Percentiles rank a stretch among this genome's conserved stretches.
Evolutionary conservation across 257 asterid species (phyloP).

Genomic region (Solanum corneliomulleri): DNA sequence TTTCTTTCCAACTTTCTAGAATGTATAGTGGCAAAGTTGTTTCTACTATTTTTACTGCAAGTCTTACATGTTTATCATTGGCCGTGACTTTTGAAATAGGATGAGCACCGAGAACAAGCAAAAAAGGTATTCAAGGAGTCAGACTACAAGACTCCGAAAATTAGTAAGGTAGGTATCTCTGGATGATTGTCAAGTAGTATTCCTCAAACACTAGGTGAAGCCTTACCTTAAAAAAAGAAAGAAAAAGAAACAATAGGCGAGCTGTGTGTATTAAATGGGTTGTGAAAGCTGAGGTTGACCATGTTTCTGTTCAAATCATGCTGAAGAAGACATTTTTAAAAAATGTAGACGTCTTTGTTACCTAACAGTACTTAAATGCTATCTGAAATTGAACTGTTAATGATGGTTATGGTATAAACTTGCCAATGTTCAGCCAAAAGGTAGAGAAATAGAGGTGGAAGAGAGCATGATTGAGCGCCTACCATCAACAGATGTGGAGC

Average conservation of each 20-base stretch:
- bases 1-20: neutral
- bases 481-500: slow-evolving; percentile 13
- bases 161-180: slow-evolving; percentile 3
- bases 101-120: slow-evolving; percentile 3
- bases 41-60: neutral
- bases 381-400: neutral
- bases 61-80: neutral
- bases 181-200: neutral
- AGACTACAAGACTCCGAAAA: neutral
- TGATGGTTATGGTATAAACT: neutral
- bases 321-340: neutral
- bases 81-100: slow-evolving; percentile 8
- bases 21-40: neutral
- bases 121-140: neutral
- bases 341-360: neutral
- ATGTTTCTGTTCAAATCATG: neutral
- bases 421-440: slow-evolving; percentile 20
- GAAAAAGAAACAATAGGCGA: neutral
- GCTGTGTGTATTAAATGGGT: neutral
- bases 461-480: slow-evolving; percentile 14
- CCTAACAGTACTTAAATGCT: neutral
- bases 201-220: neutral
- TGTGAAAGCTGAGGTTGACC: neutral
- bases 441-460: slow-evolving; percentile 20
- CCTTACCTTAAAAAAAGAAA: neutral